Conservation (phyloP, 2,329 filamentous ascomycete genomes). For the Diaporthe nobilis region DNA sequence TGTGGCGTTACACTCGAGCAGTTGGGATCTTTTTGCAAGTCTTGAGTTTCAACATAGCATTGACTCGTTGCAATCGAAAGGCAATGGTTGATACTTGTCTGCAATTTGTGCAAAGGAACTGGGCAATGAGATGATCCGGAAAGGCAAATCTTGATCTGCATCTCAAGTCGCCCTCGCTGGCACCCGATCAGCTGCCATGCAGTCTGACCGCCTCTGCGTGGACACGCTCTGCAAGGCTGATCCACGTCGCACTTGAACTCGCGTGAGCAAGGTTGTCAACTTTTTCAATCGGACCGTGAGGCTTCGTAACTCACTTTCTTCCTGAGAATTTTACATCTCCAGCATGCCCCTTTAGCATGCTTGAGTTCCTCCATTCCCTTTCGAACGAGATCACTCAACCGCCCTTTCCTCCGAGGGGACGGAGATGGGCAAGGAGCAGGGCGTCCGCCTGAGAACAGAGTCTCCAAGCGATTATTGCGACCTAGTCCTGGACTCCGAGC, state of each 20-base stretch:
- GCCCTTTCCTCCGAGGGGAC: background rate
- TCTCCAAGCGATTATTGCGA: background rate
- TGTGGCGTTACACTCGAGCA: background rate
- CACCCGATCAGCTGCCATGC: conserved; percentile 3
- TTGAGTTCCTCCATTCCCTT: conserved; percentile 1
- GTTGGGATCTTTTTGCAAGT: background rate
- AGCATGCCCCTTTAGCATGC: background rate
- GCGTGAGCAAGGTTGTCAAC: background rate
- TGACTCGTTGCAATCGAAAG: background rate
- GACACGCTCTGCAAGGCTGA: conserved; percentile 11
- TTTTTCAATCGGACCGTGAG: accelerated
- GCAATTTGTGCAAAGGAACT: background rate
- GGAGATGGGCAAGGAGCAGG: background rate
- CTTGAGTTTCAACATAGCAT: background rate
- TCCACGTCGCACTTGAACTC: background rate
- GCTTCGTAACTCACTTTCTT: background rate
- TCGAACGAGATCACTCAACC: background rate
- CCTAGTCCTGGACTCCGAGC: background rate
- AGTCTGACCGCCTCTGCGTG: background rate
- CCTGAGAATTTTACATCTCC: conserved; percentile 11
- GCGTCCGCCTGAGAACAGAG: too few relatives aligned
- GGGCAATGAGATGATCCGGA: background rate
- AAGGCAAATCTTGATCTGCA: background rate
- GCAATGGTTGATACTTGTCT: too few relatives aligned
- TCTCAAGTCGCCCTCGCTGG: background rate